These are phyloP conservation scores for Radiomyces spectabilis DNA, from an alignment of 192 early-diverging fungal species.

Conservation along the genomic window DNA sequence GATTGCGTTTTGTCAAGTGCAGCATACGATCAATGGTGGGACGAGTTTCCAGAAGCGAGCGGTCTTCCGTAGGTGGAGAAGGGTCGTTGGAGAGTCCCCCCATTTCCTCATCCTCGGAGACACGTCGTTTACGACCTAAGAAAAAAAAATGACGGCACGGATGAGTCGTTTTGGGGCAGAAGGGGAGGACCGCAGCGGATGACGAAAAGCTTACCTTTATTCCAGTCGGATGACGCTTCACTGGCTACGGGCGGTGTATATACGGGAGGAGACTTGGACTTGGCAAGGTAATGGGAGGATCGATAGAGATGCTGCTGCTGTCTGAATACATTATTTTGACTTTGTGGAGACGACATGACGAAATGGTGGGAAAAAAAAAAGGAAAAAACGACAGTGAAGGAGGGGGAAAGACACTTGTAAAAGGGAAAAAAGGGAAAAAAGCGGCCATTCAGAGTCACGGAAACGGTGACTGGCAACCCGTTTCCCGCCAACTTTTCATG, in stretches of 20 bases:
- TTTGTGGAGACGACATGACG: background rate
- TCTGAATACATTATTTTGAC: conserved; percentile 16
- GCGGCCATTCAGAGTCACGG: too few species aligned
- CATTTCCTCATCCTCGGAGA: conserved; percentile 25
- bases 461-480: too few species aligned
- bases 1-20: conserved; percentile 20
- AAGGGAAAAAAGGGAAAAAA: background rate
- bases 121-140: conserved; percentile 25
- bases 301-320: conserved; percentile 23
- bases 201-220: conserved; percentile 3
- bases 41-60: background rate
- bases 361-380: background rate
- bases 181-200: background rate
- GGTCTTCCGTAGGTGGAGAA: background rate
- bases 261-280: conserved; percentile 2
- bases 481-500: too few species aligned
- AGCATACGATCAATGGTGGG: background rate
- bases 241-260: conserved; percentile 6
- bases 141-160: too few species aligned
- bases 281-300: conserved; percentile 6
- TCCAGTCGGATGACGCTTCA: conserved; percentile 1
- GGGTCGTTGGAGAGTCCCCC: too few species aligned
- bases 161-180: too few species aligned
- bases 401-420: too few species aligned
- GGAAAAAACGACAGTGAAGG: background rate